Evolutionary conservation across 2,329 filamentous ascomycete genomes (phyloP).

Genomic region (Aspergillus quadrilineatus): DNA sequence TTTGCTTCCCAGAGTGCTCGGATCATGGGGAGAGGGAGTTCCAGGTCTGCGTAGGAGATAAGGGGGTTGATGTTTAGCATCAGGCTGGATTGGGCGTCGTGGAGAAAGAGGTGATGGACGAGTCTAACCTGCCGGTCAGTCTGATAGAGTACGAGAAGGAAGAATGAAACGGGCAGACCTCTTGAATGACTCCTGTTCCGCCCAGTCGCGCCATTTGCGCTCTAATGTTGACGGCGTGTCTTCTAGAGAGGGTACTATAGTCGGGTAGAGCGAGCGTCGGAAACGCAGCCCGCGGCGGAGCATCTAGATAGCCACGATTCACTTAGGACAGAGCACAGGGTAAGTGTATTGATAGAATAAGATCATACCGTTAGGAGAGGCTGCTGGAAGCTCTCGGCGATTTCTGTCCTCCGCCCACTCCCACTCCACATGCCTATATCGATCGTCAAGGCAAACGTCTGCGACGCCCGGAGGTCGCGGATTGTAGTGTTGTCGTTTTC

Average conservation of each 20-base stretch:
- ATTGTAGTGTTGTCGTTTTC: constrained; percentile 50
- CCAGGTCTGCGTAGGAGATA: constrained; percentile 68
- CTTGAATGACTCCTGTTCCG: constrained; percentile 65
- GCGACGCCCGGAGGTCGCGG: constrained; percentile 53
- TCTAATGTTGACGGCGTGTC: constrained; percentile 60
- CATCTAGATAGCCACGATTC: constrained; percentile 40
- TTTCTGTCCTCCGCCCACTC: constrained; percentile 59
- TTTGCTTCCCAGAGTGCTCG: constrained; percentile 65
- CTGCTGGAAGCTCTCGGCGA: constrained; percentile 58
- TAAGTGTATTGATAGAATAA: too few species aligned
- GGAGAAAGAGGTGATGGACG: constrained; percentile 63
- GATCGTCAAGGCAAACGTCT: constrained; percentile 51
- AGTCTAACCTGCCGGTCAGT: constrained; percentile 38
- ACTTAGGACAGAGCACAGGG: too few species aligned
- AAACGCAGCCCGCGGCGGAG: constrained; percentile 59
- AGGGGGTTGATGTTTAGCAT: constrained; percentile 63
- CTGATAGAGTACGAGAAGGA: neutral
- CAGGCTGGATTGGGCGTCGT: constrained; percentile 68
- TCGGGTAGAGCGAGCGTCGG: constrained; percentile 55
- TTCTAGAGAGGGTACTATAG: constrained; percentile 51
- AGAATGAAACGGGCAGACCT: constrained; percentile 39
- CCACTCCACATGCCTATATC: constrained; percentile 60
- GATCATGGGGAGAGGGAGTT: constrained; percentile 63
- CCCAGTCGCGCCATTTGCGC: constrained; percentile 66
- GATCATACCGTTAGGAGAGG: constrained; percentile 49